These are phyloP conservation scores for Tillandsia fasciculata DNA, from an alignment of 176 grass and related monocot genomes.

Conservation along the genomic window DNA sequence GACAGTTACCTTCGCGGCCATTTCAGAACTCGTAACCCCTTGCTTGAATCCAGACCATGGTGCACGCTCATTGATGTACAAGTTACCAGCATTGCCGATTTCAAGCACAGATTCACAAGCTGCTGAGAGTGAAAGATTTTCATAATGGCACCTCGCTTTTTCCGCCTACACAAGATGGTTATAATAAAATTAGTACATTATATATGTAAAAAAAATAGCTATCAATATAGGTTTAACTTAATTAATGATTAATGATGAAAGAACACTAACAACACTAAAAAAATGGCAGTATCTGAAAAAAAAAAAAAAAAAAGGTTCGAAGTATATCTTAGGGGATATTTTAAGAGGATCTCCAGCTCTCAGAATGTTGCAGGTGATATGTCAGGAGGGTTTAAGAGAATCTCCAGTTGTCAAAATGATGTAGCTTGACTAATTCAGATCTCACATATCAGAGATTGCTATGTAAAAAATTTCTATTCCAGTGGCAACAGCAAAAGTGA, in stretches of 20 bases:
- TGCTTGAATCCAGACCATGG: conserved; percentile 97
- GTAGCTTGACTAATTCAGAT: too few species aligned
- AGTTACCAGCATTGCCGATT: conserved; percentile 75
- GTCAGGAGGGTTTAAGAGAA: neutral
- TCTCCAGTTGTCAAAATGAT: too few species aligned
- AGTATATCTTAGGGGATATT: too few species aligned
- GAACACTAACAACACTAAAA: too few species aligned
- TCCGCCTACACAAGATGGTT: conserved; percentile 40
- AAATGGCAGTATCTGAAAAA: too few species aligned
- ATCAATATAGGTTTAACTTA: too few species aligned
- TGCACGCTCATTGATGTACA: conserved; percentile 74
- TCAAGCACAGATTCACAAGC: conserved; percentile 79
- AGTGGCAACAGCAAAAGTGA: too few species aligned
- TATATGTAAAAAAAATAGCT: neutral
- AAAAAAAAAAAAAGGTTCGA: too few species aligned
- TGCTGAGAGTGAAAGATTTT: conserved; percentile 74
- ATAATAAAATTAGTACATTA: neutral
- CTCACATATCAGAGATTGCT: too few species aligned
- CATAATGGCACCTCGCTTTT: conserved; percentile 55
- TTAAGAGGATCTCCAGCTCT: neutral
- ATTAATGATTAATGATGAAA: too few species aligned
- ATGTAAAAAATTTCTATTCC: too few species aligned
- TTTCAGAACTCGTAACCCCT: conserved; percentile 70
- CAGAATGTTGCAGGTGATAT: neutral
- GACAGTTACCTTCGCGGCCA: conserved; percentile 66